Base-by-base conservation (phyloP, 768 basidiomycete genomes). In the Sarcodon sp. region DNA sequence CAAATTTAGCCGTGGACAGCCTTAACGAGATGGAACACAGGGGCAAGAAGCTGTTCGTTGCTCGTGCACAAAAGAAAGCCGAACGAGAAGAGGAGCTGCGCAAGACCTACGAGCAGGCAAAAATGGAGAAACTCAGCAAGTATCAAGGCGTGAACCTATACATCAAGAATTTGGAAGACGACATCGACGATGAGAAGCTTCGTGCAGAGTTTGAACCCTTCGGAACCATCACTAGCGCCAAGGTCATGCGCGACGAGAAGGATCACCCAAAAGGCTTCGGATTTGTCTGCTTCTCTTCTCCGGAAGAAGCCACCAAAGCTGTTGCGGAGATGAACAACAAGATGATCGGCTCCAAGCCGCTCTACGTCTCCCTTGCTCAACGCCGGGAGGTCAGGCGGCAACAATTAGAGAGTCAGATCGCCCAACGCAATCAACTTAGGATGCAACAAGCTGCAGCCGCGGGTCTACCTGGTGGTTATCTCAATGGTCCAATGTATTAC, bases 261-360 rank as follows among this genome's bases (percentile, higher is more conserved):
- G 77, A 76, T 51, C 80, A 74, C 46, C 96, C 92, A 8, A 92
- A 92, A 65, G 92, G 94, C 56, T 99, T 99, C 61, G 96, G 96
- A 54, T 99, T 99, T 63, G 96, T 99, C 57, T 99, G 96, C 69
- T 99, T 91, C 75, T 90, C 91, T 34, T 85, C 91, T 47, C 92
- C 96, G 44, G 96, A 99, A 55, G 96, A 99, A 69, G 93, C 96
- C 18, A 97, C 91, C 61, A 98, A 98, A 73, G 96, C 96, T 52
- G 92, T 98, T 51, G 88, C 91, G 48, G 96, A 99, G 73, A 96
- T 99, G 92, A 99, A 99, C 78, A 97, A 96, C 79, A 94, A 94
- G 73, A 98, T 98, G 84, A 89, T 98, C 60, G 94, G 94, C 53
- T 79, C 84, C 55, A 99, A 99, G 71, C 96, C 96, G 47, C 80